A percentile compares a stretch with the other conserved stretches of the same genome.
Evolutionary conservation across 177 flowering plant genomes (phyloP).

Genomic region (Vitis hybrid): DNA sequence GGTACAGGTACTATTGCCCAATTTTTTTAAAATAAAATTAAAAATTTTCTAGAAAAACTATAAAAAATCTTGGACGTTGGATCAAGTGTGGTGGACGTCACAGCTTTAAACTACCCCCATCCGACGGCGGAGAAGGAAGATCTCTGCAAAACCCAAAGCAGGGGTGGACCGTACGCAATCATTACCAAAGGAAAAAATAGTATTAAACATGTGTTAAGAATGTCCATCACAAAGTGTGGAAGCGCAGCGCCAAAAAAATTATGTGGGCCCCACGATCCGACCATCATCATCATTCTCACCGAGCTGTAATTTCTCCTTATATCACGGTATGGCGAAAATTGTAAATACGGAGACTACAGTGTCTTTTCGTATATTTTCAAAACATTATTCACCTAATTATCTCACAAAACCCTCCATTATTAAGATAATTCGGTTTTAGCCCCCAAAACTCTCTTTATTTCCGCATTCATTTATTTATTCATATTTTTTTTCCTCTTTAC

Average conservation of each 20-base stretch:
- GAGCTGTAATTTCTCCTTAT: not conserved
- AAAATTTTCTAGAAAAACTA: no score
- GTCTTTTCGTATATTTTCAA: no score
- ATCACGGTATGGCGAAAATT: constrained; percentile 1
- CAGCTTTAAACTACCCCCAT: not conserved
- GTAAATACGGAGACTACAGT: not conserved
- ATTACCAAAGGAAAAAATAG: not conserved
- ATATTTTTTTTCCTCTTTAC: constrained; percentile 25
- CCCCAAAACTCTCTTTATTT: constrained; percentile 2
- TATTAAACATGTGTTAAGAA: constrained; percentile 31
- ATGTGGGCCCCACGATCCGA: constrained; percentile 26
- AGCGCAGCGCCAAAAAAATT: constrained; percentile 18
- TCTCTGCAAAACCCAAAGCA: not conserved
- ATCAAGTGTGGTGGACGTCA: no score
- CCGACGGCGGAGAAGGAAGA: not conserved
- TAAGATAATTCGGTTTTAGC: not conserved
- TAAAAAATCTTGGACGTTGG: no score
- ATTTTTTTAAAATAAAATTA: no score
- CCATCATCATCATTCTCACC: constrained; percentile 22
- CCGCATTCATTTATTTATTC: constrained; percentile 4
- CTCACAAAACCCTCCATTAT: no score
- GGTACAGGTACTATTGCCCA: no score
- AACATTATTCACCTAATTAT: no score
- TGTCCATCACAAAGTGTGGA: constrained; percentile 31
- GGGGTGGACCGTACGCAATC: not conserved